Percentiles rank a stretch among this genome's conserved stretches.
These are phyloP conservation scores for Solanum chilense DNA, from an alignment of 257 asterid genomes.

Conservation along the genomic window DNA sequence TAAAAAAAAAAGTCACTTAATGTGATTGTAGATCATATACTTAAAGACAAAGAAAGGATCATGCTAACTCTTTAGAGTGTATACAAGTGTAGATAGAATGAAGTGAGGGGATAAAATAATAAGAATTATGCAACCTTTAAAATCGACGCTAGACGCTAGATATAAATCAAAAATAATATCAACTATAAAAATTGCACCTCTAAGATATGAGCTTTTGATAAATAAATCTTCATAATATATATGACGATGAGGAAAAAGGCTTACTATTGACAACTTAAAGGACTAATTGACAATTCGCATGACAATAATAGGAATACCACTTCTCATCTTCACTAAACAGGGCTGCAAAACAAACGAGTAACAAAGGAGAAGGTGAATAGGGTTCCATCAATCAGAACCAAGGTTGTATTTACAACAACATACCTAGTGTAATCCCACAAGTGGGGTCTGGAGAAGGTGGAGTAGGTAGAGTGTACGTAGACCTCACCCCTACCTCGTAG, in stretches of 20 bases:
- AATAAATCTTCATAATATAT: neutral
- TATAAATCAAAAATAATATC: neutral
- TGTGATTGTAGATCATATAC: neutral
- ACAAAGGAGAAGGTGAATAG: neutral
- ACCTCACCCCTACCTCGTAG: neutral
- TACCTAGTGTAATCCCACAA: neutral
- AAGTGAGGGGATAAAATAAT: neutral
- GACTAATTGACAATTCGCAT: neutral
- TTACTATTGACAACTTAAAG: neutral
- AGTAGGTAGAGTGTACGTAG: neutral
- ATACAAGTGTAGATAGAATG: neutral
- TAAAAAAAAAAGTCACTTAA: no score
- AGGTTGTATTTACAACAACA: neutral
- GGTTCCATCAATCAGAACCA: neutral
- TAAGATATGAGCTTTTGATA: neutral
- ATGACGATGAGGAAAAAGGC: neutral
- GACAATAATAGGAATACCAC: neutral
- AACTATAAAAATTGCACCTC: neutral
- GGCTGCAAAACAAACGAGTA: neutral
- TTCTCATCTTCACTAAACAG: neutral
- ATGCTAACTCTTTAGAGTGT: neutral
- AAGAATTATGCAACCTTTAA: neutral
- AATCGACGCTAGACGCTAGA: neutral
- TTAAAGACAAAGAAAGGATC: neutral
- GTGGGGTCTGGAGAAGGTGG: neutral